phyloP scores from a whole-genome alignment of 2,329 filamentous ascomycete species.

The Talaromyces sp. region DNA sequence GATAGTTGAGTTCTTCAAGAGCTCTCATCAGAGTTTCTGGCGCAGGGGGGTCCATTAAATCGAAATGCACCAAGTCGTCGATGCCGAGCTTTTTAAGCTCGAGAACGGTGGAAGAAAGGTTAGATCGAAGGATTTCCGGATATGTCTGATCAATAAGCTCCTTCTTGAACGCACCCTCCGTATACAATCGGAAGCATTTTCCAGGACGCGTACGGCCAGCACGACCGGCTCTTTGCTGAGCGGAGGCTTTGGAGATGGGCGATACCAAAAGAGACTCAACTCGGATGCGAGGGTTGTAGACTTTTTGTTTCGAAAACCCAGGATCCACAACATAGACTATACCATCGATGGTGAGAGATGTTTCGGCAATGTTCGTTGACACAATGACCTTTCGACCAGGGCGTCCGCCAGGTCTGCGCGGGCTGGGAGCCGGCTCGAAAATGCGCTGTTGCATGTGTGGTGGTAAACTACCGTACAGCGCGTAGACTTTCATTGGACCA shows the following conservation, averaged over 20 bases:
- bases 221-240: constrained; percentile 96
- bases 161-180: constrained; percentile 92
- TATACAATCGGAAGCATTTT: constrained; percentile 97
- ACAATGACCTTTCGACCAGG: constrained; percentile 93
- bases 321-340: constrained; percentile 99
- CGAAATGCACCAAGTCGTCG: constrained; percentile 94
- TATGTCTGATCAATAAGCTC: constrained; percentile 97
- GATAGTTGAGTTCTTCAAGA: constrained; percentile 93
- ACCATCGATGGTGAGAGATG: constrained; percentile 93
- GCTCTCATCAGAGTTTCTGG: constrained; percentile 98
- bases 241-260: constrained; percentile 95
- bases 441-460: constrained; percentile 92
- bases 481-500: constrained; percentile 84
- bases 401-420: constrained; percentile 69
- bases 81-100: constrained; percentile 97
- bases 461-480: constrained; percentile 88
- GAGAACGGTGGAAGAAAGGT: constrained; percentile 88
- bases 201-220: constrained; percentile 96
- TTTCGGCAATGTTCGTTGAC: constrained; percentile 97
- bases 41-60: constrained; percentile 96
- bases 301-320: constrained; percentile 98
- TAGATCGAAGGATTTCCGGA: constrained; percentile 91
- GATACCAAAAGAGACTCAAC: constrained; percentile 97
- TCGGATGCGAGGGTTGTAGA: constrained; percentile 94
- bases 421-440: constrained; percentile 79